Conservation (phyloP, 768 basidiomycete genomes). For the Leccinum aurantiacum region DNA sequence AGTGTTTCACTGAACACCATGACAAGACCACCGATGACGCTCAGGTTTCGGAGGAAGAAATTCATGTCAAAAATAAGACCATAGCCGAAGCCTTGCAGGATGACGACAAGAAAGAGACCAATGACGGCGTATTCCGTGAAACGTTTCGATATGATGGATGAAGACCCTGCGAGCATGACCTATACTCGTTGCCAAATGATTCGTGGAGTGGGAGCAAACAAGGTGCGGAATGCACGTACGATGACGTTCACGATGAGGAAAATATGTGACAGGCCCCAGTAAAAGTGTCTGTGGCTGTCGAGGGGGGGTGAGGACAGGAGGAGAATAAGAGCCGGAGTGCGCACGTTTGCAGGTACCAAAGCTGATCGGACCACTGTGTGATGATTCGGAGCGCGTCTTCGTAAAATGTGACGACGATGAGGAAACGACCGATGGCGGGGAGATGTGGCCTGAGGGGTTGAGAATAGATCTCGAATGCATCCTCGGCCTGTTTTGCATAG, state of each 20-base stretch:
- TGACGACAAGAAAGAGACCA: slow-evolving; percentile 86
- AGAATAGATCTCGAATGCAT: slow-evolving; percentile 87
- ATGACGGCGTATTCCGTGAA: slow-evolving; percentile 88
- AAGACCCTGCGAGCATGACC: slow-evolving; percentile 88
- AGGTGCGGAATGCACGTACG: slow-evolving; percentile 48
- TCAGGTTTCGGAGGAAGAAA: slow-evolving; percentile 99
- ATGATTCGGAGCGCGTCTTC: slow-evolving; percentile 94
- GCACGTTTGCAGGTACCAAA: slow-evolving; percentile 97
- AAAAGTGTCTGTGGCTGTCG: slow-evolving; percentile 87
- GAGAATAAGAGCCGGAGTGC: slow-evolving; percentile 30
- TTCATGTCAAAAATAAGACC: slow-evolving; percentile 99
- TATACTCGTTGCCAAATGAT: slow-evolving; percentile 32
- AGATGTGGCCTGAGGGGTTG: slow-evolving; percentile 93
- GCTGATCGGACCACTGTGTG: slow-evolving; percentile 95
- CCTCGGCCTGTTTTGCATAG: slow-evolving; percentile 78
- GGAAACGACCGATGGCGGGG: slow-evolving; percentile 91
- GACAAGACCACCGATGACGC: slow-evolving; percentile 95
- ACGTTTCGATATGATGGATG: slow-evolving; percentile 81
- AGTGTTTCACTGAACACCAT: slow-evolving; percentile 99
- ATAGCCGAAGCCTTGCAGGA: slow-evolving; percentile 97
- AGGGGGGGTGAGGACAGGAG: slow-evolving; percentile 7
- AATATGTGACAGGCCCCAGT: slow-evolving; percentile 91
- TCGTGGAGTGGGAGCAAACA: not conserved
- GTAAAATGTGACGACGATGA: slow-evolving; percentile 97
- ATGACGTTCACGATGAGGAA: slow-evolving; percentile 92